phyloP scores from a whole-genome alignment of 2,329 filamentous ascomycete species.

The Pseudocercospora crystallina region DNA sequence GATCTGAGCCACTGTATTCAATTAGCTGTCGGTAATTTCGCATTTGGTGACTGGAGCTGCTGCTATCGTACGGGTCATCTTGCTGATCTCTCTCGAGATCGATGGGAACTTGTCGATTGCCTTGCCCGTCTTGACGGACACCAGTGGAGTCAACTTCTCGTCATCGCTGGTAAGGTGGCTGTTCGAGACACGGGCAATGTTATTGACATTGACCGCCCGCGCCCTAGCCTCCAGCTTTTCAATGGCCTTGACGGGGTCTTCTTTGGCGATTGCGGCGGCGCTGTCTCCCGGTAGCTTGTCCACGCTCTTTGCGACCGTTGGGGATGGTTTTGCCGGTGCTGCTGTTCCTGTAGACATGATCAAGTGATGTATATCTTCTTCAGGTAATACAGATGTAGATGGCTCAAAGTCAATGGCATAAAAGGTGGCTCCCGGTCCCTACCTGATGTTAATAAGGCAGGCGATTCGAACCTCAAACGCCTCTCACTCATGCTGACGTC shows the following conservation, averaged over 20 bases:
- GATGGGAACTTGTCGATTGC: constrained; percentile 34
- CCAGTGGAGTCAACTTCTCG: constrained; percentile 31
- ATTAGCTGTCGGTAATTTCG: constrained; percentile 23
- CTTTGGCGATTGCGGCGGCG: constrained; percentile 19
- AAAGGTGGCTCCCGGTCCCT: too few relatives aligned
- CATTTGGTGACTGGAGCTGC: background rate
- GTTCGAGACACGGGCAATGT: constrained; percentile 35
- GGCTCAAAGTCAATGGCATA: too few relatives aligned
- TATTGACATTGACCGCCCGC: constrained; percentile 33
- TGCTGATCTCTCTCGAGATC: constrained; percentile 31
- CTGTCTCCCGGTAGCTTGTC: constrained; percentile 8
- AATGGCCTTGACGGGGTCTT: constrained; percentile 28
- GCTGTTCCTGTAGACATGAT: background rate
- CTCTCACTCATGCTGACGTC: too few relatives aligned
- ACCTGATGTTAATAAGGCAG: too few relatives aligned
- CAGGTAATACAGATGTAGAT: too few relatives aligned
- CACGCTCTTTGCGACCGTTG: constrained; percentile 2
- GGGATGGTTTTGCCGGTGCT: background rate
- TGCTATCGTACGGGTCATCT: constrained; percentile 28
- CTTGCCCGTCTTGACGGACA: constrained; percentile 33
- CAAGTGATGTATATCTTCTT: background rate
- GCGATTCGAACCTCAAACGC: too few relatives aligned
- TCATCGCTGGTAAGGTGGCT: constrained; percentile 31
- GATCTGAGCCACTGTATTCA: constrained; percentile 30
- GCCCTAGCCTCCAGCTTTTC: constrained; percentile 32